A percentile compares a stretch with the other conserved stretches of the same genome.
phyloP scores from a whole-genome alignment of 495 filamentous ascomycete genomes.

The Trichocladium uniseriatum region DNA sequence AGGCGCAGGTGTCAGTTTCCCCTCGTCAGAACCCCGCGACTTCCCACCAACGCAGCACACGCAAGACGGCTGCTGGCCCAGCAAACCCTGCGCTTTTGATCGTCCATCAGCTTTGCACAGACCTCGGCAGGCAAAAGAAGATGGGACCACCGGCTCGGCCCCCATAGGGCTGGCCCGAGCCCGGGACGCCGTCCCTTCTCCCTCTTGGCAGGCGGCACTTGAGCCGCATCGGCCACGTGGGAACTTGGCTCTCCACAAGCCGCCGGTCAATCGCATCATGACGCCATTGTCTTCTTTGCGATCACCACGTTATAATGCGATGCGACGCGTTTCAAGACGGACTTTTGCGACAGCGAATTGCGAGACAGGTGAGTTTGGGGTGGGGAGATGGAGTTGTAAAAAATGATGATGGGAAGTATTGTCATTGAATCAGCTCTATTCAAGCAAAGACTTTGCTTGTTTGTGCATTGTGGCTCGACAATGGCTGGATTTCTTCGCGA shows the following conservation, averaged over 20 bases:
- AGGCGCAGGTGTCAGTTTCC: background rate
- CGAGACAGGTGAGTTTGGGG: background rate
- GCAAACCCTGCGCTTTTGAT: background rate
- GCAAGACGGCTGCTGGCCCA: background rate
- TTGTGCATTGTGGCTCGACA: slow-evolving; percentile 4
- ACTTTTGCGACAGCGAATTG: slow-evolving; percentile 5
- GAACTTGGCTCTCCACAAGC: slow-evolving; percentile 20
- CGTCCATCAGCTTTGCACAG: background rate
- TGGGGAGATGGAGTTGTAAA: background rate
- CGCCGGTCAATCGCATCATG: slow-evolving; percentile 14
- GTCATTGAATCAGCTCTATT: background rate
- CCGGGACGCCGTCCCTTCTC: background rate
- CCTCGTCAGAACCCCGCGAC: background rate
- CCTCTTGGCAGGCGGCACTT: slow-evolving; percentile 8
- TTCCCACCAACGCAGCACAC: background rate
- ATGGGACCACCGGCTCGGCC: background rate
- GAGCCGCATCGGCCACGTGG: slow-evolving; percentile 26
- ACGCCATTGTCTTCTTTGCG: slow-evolving; percentile 20
- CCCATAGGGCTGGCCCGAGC: slow-evolving; percentile 6
- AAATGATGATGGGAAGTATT: background rate
- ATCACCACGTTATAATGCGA: slow-evolving; percentile 16
- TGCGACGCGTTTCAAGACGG: slow-evolving; percentile 15
- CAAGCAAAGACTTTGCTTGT: background rate
- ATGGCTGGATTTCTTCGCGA: slow-evolving; percentile 14
- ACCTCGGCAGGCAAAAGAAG: slow-evolving; percentile 8